phyloP scores from a whole-genome alignment of 2,329 filamentous ascomycete genomes.

The Moelleriella libera region DNA sequence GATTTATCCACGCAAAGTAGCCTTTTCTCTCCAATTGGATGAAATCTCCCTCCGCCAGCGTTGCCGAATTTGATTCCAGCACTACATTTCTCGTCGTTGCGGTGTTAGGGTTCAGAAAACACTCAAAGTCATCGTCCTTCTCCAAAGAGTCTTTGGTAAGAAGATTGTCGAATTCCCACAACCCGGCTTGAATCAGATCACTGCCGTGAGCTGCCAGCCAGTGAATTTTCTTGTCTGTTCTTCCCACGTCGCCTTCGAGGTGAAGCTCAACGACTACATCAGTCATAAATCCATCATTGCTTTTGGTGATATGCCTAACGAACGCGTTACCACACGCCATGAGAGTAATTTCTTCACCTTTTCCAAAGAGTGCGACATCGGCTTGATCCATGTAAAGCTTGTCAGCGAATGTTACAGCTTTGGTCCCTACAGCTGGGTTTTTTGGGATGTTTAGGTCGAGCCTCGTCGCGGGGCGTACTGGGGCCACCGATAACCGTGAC shows the following conservation, averaged over 20 bases:
- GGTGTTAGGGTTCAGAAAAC: background rate
- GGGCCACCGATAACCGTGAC: background rate
- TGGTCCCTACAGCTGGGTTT: background rate
- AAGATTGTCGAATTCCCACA: conserved; percentile 1
- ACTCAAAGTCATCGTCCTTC: background rate
- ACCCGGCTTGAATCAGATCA: background rate
- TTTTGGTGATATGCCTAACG: background rate
- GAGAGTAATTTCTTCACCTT: background rate
- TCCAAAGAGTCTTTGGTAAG: background rate
- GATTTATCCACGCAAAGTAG: background rate
- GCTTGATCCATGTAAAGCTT: conserved; percentile 1
- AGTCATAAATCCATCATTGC: background rate
- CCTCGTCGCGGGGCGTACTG: background rate
- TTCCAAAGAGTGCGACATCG: background rate
- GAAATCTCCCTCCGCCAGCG: background rate
- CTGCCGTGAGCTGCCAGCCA: conserved; percentile 1
- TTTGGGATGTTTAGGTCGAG: background rate
- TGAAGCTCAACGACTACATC: background rate
- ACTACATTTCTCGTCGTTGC: background rate
- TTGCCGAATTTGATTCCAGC: background rate
- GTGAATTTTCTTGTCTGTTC: conserved; percentile 2
- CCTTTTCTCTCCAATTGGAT: conserved; percentile 2
- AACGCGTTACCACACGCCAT: conserved; percentile 1
- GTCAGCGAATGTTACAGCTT: background rate
- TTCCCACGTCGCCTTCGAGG: background rate